A percentile compares a stretch with the other conserved stretches of the same genome.
Evolutionary conservation across 768 basidiomycete species (phyloP).

Genomic region (Ephemerocybe angulata): DNA sequence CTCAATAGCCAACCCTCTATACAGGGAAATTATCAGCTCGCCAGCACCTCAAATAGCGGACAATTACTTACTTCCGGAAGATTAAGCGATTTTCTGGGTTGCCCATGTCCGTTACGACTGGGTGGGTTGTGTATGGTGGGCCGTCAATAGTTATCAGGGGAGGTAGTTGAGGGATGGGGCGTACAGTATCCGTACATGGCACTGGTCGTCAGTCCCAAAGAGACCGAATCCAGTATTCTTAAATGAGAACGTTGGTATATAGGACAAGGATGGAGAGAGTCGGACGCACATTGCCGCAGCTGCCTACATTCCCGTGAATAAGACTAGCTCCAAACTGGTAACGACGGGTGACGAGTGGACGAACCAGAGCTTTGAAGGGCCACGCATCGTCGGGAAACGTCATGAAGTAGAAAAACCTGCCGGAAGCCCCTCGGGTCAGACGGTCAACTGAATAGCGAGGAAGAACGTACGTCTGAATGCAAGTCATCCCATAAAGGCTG

Average conservation of each 20-base stretch:
- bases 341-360: neutral
- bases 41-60: no score
- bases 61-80: no score
- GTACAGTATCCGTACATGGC: slow-evolving; percentile 15
- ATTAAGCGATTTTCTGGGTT: no score
- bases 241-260: neutral
- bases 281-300: neutral
- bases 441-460: neutral
- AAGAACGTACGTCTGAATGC: slow-evolving; percentile 12
- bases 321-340: neutral
- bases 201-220: slow-evolving; percentile 8
- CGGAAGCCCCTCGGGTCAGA: neutral
- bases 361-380: slow-evolving; percentile 8
- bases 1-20: no score
- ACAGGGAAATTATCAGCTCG: no score
- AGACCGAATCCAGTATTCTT: slow-evolving; percentile 11
- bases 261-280: neutral
- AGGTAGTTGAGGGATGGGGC: neutral
- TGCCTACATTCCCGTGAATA: neutral
- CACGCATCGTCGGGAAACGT: slow-evolving; percentile 8
- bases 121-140: no score
- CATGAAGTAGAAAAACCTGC: slow-evolving; percentile 10
- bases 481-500: slow-evolving; percentile 14
- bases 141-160: no score
- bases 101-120: no score